Evolutionary conservation across 2,329 filamentous ascomycete species (phyloP).

Genomic region (Fusarium sterilihyphosum): DNA sequence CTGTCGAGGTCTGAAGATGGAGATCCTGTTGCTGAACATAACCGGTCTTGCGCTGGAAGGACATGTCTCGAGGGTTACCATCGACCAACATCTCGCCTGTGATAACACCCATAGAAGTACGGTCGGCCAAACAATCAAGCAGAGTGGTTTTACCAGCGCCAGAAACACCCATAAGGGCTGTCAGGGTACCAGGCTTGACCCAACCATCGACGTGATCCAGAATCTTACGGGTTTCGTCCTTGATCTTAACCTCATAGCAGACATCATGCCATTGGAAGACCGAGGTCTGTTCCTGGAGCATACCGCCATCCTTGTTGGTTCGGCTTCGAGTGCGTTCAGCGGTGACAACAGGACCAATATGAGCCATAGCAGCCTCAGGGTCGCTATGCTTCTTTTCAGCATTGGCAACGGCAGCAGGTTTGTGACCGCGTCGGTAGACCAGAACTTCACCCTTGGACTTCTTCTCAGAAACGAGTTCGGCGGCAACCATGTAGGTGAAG

Average conservation of each 20-base stretch:
- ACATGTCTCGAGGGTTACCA: conserved; percentile 74
- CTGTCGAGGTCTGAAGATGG: conserved; percentile 84
- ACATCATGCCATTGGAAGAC: conserved; percentile 89
- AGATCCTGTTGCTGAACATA: conserved; percentile 95
- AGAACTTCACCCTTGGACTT: conserved; percentile 82
- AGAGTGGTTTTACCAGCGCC: conserved; percentile 96
- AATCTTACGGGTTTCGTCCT: conserved; percentile 77
- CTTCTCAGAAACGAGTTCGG: conserved; percentile 71
- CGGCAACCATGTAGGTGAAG: conserved; percentile 68
- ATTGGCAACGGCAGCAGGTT: conserved; percentile 65
- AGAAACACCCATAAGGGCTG: conserved; percentile 89
- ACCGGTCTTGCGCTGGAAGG: conserved; percentile 91
- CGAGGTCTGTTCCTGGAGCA: conserved; percentile 69
- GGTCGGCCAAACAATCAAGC: conserved; percentile 84
- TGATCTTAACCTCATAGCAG: conserved; percentile 82
- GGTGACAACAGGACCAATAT: conserved; percentile 60
- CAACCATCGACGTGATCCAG: conserved; percentile 89
- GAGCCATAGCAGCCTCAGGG: conserved; percentile 60
- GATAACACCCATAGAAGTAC: conserved; percentile 89
- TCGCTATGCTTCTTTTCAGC: conserved; percentile 73
- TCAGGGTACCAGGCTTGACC: conserved; percentile 92
- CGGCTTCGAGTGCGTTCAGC: conserved; percentile 52
- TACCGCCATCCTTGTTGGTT: conserved; percentile 54
- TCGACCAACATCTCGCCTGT: conserved; percentile 81
- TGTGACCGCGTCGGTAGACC: conserved; percentile 77